Evolutionary conservation across 805 yeast genomes (phyloP), one percentile per base, ranked within the genome.

Genomic region (Pichia kluyveri): DNA sequence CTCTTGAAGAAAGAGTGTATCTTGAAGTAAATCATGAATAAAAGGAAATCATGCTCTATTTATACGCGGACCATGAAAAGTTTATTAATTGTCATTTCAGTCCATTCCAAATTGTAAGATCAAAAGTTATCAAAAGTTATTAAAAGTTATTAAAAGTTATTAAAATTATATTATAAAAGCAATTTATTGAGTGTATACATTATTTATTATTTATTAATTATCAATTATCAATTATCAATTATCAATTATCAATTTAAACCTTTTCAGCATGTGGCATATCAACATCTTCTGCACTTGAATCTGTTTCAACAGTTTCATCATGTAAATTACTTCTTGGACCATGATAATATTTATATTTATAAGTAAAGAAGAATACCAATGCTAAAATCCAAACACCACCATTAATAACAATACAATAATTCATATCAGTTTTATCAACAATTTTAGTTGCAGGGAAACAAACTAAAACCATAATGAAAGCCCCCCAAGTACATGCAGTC

Each of bases 341-440:
- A 38, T 56, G 58, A 46, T 52, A 61, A 23, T 41, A 36, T 43
- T 57, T 61, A 40, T 54, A 54, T 41, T 56, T 58, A 49, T 58
- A 61, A 38, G 49, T 45, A 37, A 45, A 52, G 45, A 52, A 61
- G 45, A 54, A 61, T 12, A 56, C 41, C 49, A 54, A 43, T 2
- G 61, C 47, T 10, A 60, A 38, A 43, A 61, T 54, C 65, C 63
- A 60, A 32, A 54, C 56, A 49, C 82, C 82, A 31, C 76, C 74
- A 27, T 78, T 80, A 49, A 83, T 79, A 2, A 78, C 85, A 53
- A 74, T 73, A 0, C 87, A 79, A 61, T 83, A 83, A 65, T 83
- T 83, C 91, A 83, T 83, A 19, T 76, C 65, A 0, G 64, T 62
- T 48, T 68, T 69, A 31, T 66, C 63, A 7, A 73, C 77, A 23